Percentiles rank a stretch among this genome's conserved stretches.
Conservation (phyloP, 805 yeast genomes). For the Pichia pseudocactophila region DNA sequence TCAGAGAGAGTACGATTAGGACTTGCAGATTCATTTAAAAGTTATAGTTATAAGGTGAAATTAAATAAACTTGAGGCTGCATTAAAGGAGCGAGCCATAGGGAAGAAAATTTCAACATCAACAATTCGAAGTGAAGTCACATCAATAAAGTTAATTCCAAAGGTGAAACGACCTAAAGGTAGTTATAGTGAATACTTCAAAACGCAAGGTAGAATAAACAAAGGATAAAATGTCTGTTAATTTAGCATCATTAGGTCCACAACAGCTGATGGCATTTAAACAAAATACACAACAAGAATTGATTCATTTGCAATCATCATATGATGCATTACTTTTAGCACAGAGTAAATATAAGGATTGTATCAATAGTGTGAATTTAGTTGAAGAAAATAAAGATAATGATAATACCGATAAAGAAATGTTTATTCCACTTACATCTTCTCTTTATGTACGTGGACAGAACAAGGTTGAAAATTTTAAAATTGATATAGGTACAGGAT, state of each 20-base stretch:
- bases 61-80: not conserved
- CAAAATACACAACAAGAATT: conserved; percentile 78
- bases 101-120: not conserved
- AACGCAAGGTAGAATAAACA: not conserved
- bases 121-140: not conserved
- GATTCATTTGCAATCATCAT: conserved; percentile 76
- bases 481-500: conserved; percentile 96
- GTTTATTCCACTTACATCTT: conserved; percentile 80
- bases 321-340: conserved; percentile 77
- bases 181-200: not conserved
- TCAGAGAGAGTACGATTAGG: conserved; percentile 5
- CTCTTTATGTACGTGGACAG: conserved; percentile 83
- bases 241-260: conserved; percentile 62
- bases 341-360: conserved; percentile 78
- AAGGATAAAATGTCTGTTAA: conserved; percentile 21
- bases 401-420: conserved; percentile 32
- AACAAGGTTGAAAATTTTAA: conserved; percentile 58
- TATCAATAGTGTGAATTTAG: conserved; percentile 52
- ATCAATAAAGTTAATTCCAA: not conserved
- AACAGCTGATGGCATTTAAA: conserved; percentile 78
- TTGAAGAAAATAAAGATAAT: conserved; percentile 32
- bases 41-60: conserved; percentile 1
- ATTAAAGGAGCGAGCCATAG: not conserved
- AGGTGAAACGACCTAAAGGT: too few species aligned
- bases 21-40: not conserved